Percentiles rank a stretch among this genome's conserved stretches.
phyloP scores from a whole-genome alignment of 805 yeast species.

The Candida coquimbonensis region DNA sequence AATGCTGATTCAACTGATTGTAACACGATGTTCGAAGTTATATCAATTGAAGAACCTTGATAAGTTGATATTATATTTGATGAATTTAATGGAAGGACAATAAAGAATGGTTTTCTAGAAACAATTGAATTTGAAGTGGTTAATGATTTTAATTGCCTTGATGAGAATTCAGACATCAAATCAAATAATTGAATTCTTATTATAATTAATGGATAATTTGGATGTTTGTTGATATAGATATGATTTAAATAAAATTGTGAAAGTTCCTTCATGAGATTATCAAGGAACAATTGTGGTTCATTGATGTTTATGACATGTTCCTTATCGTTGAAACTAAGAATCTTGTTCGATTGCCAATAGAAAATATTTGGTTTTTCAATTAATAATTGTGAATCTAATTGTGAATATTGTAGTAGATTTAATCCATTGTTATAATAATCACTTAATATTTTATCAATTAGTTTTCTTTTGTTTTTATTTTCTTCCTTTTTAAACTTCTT shows the following conservation, averaged over 20 bases:
- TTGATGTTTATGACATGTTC: conserved; percentile 27
- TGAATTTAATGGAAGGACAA: conserved; percentile 62
- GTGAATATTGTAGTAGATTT: conserved; percentile 61
- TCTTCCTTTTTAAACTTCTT: not conserved
- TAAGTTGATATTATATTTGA: conserved; percentile 43
- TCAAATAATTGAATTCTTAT: conserved; percentile 69
- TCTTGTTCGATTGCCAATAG: conserved; percentile 30
- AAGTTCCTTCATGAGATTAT: conserved; percentile 39
- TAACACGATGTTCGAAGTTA: conserved; percentile 45
- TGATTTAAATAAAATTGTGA: conserved; percentile 52
- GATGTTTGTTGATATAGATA: conserved; percentile 60
- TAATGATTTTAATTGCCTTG: conserved; percentile 1
- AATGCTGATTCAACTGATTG: conserved; percentile 54
- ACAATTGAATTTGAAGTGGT: conserved; percentile 34
- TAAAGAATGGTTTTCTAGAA: conserved; percentile 54
- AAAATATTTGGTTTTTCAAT: conserved; percentile 46
- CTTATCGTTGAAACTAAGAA: conserved; percentile 20
- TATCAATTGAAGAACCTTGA: conserved; percentile 27
- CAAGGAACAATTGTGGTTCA: conserved; percentile 46
- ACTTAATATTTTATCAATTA: conserved; percentile 19
- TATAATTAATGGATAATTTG: conserved; percentile 50
- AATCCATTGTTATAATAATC: conserved; percentile 47
- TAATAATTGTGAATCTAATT: conserved; percentile 58
- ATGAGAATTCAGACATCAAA: conserved; percentile 21
- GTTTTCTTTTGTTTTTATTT: conserved; percentile 8